These are phyloP conservation scores for Russula brevipes DNA, from an alignment of 768 basidiomycete genomes.

Conservation along the genomic window DNA sequence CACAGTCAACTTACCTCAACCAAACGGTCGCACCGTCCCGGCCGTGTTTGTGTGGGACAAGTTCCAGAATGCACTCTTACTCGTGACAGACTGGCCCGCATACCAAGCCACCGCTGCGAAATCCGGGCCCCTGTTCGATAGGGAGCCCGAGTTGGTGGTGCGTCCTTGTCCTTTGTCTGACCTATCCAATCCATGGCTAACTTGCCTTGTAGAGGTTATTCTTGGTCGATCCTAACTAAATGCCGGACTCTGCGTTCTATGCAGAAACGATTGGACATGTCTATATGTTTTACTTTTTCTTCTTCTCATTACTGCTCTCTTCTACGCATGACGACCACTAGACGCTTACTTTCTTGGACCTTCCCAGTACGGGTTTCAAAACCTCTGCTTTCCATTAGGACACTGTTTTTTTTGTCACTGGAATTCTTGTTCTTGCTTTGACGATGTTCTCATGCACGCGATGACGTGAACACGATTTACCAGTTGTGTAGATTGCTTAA, in stretches of 20 bases:
- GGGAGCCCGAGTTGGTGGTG: background rate
- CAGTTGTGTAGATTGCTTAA: background rate
- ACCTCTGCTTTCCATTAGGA: background rate
- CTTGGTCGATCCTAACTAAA: background rate
- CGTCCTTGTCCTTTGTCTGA: background rate
- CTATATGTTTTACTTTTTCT: background rate
- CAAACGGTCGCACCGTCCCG: background rate
- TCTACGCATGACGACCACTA: background rate
- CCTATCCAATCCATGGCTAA: background rate
- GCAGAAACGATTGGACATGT: background rate
- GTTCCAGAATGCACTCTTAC: background rate
- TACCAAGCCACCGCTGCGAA: background rate
- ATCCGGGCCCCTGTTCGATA: background rate
- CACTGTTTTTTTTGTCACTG: background rate
- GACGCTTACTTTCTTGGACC: background rate
- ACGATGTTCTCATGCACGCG: too few species aligned
- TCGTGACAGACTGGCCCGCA: background rate
- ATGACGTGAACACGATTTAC: background rate
- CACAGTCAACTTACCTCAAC: background rate
- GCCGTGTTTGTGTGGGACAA: background rate
- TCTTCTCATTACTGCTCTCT: background rate
- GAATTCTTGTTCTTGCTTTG: background rate
- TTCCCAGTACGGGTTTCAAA: background rate
- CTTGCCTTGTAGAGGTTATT: slow-evolving; percentile 5
- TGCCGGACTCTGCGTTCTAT: background rate